Evolutionary conservation across 495 filamentous ascomycete genomes (phyloP).

Genomic region (Aspergillus bertholletiae): DNA sequence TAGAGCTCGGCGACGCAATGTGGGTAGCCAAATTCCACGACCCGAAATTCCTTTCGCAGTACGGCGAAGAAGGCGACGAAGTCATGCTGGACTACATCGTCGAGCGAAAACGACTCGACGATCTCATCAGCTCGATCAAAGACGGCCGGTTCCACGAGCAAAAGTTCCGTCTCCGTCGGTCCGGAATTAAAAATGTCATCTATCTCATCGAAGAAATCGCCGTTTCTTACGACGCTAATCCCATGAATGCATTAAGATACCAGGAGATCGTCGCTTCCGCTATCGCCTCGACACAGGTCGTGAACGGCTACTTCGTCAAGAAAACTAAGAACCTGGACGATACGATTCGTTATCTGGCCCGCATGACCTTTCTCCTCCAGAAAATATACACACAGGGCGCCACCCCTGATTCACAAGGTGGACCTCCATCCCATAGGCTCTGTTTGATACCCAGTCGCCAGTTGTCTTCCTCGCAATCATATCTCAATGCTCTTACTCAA

Average conservation of each 20-base stretch:
- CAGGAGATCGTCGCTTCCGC: conserved; percentile 66
- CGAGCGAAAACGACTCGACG: conserved; percentile 79
- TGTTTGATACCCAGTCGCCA: conserved; percentile 61
- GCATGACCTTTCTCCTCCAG: conserved; percentile 69
- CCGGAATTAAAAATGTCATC: conserved; percentile 69
- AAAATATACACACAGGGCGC: conserved; percentile 46
- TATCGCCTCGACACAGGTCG: conserved; percentile 76
- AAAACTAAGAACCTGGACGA: conserved; percentile 74
- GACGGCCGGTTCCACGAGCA: conserved; percentile 84
- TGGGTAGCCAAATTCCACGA: conserved; percentile 76
- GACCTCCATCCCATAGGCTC: conserved; percentile 9
- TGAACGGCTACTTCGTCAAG: conserved; percentile 81
- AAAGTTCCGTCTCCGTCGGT: conserved; percentile 73
- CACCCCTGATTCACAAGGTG: background rate
- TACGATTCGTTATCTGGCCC: conserved; percentile 71
- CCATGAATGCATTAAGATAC: conserved; percentile 45
- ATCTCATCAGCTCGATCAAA: conserved; percentile 74
- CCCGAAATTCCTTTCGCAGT: conserved; percentile 48
- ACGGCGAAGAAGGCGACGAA: conserved; percentile 68
- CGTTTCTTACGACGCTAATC: conserved; percentile 41
- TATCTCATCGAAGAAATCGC: conserved; percentile 77
- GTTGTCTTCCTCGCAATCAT: conserved; percentile 63
- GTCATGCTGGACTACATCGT: conserved; percentile 76
- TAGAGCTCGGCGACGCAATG: conserved; percentile 73
- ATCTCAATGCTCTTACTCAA: conserved; percentile 60